These are phyloP conservation scores for Halteria grandinella DNA, from an alignment of 73 alveolate genomes.

Conservation along the genomic window DNA sequence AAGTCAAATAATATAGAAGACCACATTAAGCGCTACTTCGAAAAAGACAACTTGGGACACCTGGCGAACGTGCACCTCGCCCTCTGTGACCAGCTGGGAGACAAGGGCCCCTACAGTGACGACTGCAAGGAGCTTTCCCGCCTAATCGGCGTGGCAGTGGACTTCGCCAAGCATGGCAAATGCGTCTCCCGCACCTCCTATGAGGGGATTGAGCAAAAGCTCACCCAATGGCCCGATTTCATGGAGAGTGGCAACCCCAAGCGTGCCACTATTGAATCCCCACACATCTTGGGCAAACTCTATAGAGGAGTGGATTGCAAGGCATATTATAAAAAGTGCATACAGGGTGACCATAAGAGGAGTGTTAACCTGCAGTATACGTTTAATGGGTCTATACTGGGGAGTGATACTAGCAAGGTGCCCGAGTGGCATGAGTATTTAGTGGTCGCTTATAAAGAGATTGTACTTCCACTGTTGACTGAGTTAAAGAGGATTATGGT, in stretches of 20 bases:
- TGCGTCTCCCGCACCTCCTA: neutral
- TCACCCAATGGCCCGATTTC: conserved; percentile 12
- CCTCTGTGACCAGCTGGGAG: conserved; percentile 1
- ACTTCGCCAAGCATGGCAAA: conserved; percentile 49
- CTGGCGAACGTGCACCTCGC: conserved; percentile 18
- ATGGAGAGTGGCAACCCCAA: too few species aligned
- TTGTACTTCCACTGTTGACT: conserved; percentile 4
- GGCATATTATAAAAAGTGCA: neutral
- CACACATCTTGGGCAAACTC: neutral
- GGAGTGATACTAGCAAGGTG: neutral
- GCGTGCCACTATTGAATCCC: neutral
- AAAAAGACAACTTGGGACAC: conserved; percentile 17
- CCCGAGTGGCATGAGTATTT: conserved; percentile 3
- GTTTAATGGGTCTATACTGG: neutral
- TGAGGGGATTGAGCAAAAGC: neutral
- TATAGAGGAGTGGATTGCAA: conserved; percentile 22
- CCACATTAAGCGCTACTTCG: conserved; percentile 11
- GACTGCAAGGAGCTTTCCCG: conserved; percentile 11
- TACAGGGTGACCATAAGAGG: neutral
- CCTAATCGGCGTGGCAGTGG: conserved; percentile 25
- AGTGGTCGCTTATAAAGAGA: neutral
- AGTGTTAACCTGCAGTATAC: neutral
- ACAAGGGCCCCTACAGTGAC: conserved; percentile 1
- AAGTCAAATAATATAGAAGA: conserved; percentile 9
- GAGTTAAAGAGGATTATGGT: conserved; percentile 18